phyloP scores from a whole-genome alignment of 1,139 yeast genomes.

The Spathaspora jeffriesii region DNA sequence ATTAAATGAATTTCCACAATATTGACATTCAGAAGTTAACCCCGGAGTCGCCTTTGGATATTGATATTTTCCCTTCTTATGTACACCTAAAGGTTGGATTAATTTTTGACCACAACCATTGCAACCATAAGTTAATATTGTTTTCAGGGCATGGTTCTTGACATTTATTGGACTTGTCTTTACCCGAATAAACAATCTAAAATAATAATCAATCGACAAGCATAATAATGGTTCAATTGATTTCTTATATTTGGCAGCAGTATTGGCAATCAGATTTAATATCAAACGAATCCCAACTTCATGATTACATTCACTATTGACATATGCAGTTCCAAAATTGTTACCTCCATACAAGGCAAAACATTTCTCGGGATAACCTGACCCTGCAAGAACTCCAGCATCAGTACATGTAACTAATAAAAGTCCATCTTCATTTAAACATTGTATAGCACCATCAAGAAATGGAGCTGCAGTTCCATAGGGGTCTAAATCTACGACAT shows the following conservation, averaged over 20 bases:
- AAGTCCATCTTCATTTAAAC: conserved; percentile 79
- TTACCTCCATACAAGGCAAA: conserved; percentile 86
- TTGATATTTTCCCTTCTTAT: conserved; percentile 31
- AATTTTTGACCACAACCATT: conserved; percentile 80
- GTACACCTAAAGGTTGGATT: conserved; percentile 72
- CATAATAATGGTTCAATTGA: conserved; percentile 84
- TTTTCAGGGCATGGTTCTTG: conserved; percentile 68
- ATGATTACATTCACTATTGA: conserved; percentile 82
- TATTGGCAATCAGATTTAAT: conserved; percentile 68
- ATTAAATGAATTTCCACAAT: conserved; percentile 71
- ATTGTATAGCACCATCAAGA: conserved; percentile 85
- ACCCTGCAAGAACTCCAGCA: conserved; percentile 92
- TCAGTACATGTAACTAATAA: conserved; percentile 94
- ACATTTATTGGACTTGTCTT: conserved; percentile 78
- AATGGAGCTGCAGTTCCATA: conserved; percentile 98
- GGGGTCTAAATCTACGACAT: conserved; percentile 93
- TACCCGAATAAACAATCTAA: conserved; percentile 80
- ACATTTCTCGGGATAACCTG: conserved; percentile 96
- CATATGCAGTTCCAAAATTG: conserved; percentile 70
- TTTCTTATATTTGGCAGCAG: conserved; percentile 90
- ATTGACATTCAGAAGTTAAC: conserved; percentile 57
- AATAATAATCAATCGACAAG: conserved; percentile 89
- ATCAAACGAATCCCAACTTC: conserved; percentile 92
- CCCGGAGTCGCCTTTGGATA: conserved; percentile 46
- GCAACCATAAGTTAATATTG: conserved; percentile 83